Evolutionary conservation across 441 rosid species (phyloP).

Genomic region (Theobroma grandiflorum): DNA sequence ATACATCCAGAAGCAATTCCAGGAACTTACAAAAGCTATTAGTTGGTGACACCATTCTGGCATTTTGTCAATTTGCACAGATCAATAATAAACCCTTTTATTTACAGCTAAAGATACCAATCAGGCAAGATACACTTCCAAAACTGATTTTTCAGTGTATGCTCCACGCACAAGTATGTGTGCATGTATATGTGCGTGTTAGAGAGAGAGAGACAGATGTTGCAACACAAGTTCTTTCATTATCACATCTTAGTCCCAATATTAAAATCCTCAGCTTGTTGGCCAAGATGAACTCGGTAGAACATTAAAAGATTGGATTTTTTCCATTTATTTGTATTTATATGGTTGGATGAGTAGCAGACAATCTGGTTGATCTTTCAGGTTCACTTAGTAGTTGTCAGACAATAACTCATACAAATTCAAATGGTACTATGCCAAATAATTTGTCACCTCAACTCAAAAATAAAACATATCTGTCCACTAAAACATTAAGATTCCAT

Average conservation of each 20-base stretch:
- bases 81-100: background rate
- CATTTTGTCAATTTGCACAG: background rate
- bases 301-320: background rate
- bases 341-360: background rate
- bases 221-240: background rate
- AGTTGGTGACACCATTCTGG: background rate
- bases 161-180: background rate
- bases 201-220: background rate
- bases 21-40: background rate
- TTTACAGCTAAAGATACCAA: background rate
- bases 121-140: background rate
- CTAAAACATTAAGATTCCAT: background rate
- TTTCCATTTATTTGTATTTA: background rate
- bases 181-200: background rate
- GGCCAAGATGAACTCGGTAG: background rate
- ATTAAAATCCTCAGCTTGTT: background rate
- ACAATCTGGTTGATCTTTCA: background rate
- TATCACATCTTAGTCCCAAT: background rate
- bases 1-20: background rate
- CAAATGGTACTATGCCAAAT: background rate
- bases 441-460: background rate
- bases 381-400: slow-evolving; percentile 8
- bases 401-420: background rate
- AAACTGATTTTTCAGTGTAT: background rate
- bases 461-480: background rate